phyloP scores from a whole-genome alignment of 257 asterid genomes.

The Rauvolfia tetraphylla region DNA sequence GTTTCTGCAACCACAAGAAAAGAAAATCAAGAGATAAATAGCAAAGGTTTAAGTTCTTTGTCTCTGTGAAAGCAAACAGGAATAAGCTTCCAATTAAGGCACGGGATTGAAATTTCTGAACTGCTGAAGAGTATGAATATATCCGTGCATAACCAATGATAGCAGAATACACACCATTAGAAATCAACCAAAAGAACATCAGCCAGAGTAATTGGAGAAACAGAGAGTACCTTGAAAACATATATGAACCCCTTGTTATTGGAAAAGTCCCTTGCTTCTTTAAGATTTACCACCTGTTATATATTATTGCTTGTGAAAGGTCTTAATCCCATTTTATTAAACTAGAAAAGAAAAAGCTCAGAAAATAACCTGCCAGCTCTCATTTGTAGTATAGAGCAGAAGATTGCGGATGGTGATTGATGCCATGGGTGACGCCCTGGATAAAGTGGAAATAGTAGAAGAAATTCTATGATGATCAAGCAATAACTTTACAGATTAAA shows the following conservation, averaged over 20 bases:
- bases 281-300: constrained; percentile 86
- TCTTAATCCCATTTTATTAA: constrained; percentile 19
- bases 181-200: constrained; percentile 17
- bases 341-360: constrained; percentile 13
- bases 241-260: constrained; percentile 84
- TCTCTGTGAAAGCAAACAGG: not conserved
- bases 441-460: constrained; percentile 17
- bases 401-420: constrained; percentile 93
- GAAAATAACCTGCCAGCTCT: constrained; percentile 80
- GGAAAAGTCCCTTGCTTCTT: constrained; percentile 95
- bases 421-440: constrained; percentile 99
- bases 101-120: not conserved
- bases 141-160: not conserved
- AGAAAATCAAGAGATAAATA: constrained; percentile 8
- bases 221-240: constrained; percentile 75
- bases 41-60: not conserved
- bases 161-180: not conserved
- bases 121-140: not conserved
- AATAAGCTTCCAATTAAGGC: not conserved
- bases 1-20: constrained; percentile 58
- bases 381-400: constrained; percentile 85
- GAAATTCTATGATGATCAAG: constrained; percentile 16
- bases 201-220: constrained; percentile 13
- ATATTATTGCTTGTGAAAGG: constrained; percentile 23
- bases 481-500: constrained; percentile 3